These are phyloP conservation scores for Verticillium nonalfalfae DNA, from an alignment of 2,329 filamentous ascomycete species.

Conservation along the genomic window DNA sequence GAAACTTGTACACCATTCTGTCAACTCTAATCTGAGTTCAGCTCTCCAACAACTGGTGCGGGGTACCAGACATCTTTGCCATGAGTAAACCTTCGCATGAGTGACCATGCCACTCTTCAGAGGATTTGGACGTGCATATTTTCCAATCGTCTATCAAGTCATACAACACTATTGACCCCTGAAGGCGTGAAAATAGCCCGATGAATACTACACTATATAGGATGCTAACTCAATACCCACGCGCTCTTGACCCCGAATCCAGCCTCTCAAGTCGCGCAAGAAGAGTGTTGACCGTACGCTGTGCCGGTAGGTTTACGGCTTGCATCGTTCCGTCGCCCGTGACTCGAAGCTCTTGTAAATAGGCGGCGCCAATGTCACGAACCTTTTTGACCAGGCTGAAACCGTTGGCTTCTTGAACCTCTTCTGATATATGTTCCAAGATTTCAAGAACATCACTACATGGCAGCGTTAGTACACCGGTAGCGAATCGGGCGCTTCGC, in stretches of 20 bases:
- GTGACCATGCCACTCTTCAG: no score
- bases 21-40: no score
- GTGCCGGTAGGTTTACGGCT: not conserved
- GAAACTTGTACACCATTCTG: no score
- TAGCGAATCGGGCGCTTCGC: not conserved
- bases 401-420: conserved; percentile 25
- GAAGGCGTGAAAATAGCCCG: no score
- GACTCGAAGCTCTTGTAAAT: conserved; percentile 17
- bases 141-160: no score
- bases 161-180: no score
- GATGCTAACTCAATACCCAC: not conserved
- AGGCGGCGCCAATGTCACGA: conserved; percentile 26
- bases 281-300: not conserved
- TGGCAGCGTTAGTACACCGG: not conserved
- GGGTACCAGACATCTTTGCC: no score
- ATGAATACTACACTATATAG: no score
- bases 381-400: conserved; percentile 25
- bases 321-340: not conserved
- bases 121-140: no score
- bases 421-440: conserved; percentile 22
- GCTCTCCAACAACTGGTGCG: no score
- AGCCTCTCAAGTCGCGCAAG: not conserved
- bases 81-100: no score
- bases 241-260: not conserved
- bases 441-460: conserved; percentile 25